phyloP scores from a whole-genome alignment of 2,329 filamentous ascomycete genomes.

The Volutella citrinella region DNA sequence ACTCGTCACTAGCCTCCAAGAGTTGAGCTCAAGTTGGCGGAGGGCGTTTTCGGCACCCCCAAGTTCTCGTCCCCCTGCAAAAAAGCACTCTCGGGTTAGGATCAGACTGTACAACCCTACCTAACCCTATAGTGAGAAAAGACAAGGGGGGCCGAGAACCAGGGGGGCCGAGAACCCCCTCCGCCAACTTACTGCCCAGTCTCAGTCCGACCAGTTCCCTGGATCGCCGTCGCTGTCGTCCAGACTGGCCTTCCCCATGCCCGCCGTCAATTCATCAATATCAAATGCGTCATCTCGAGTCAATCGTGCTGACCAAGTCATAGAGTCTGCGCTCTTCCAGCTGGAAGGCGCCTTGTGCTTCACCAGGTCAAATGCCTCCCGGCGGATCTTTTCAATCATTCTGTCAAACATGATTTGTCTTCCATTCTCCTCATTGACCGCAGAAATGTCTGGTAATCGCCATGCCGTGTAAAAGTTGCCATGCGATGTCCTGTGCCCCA shows the following conservation, averaged over 20 bases:
- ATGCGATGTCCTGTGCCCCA: conserved; percentile 25
- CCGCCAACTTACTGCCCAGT: too few species aligned
- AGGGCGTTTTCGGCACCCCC: too few species aligned
- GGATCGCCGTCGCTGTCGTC: too few species aligned
- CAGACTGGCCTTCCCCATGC: not conserved
- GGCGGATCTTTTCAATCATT: conserved; percentile 7
- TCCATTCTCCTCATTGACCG: conserved; percentile 1
- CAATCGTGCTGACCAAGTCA: conserved; percentile 43
- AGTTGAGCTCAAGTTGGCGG: too few species aligned
- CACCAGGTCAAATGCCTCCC: conserved; percentile 11
- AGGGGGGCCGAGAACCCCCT: too few species aligned
- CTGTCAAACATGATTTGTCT: conserved; percentile 7
- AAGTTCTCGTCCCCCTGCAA: too few species aligned
- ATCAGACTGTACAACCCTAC: too few species aligned
- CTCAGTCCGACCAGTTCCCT: too few species aligned
- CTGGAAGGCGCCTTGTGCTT: conserved; percentile 5
- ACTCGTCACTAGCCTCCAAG: too few species aligned
- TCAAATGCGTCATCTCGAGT: conserved; percentile 17
- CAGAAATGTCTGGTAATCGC: conserved; percentile 27
- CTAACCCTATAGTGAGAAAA: too few species aligned
- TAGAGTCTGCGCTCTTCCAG: conserved; percentile 10
- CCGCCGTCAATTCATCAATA: not conserved
- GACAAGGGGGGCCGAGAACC: too few species aligned
- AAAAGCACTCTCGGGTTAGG: too few species aligned
- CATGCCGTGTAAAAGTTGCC: conserved; percentile 32